A percentile compares a stretch with the other conserved stretches of the same genome.
Evolutionary conservation across 768 basidiomycete species (phyloP).

Genomic region (Mycena amicta): DNA sequence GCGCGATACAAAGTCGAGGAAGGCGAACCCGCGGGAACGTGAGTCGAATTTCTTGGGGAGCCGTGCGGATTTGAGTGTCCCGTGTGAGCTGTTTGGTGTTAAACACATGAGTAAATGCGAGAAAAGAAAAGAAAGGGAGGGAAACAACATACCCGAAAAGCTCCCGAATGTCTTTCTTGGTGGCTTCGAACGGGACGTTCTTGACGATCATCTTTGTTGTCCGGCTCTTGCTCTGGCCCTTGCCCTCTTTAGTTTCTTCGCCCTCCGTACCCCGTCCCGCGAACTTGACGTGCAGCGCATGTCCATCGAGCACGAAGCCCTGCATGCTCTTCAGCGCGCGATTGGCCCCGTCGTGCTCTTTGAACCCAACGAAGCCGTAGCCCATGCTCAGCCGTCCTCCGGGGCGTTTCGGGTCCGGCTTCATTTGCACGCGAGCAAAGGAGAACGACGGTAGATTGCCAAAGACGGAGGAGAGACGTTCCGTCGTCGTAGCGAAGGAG

Average conservation of each 20-base stretch:
- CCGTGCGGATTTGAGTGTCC: constrained; percentile 91
- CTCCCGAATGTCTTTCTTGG: constrained; percentile 88
- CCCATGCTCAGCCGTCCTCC: constrained; percentile 84
- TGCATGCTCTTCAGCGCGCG: constrained; percentile 77
- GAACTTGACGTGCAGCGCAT: constrained; percentile 80
- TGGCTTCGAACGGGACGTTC: constrained; percentile 97
- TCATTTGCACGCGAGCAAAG: constrained; percentile 90
- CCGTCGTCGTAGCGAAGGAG: constrained; percentile 86
- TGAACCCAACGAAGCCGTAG: constrained; percentile 95
- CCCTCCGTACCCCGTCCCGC: constrained; percentile 80
- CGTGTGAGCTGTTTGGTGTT: constrained; percentile 70
- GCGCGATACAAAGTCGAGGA: constrained; percentile 89
- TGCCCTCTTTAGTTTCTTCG: constrained; percentile 36
- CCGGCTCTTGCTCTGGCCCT: constrained; percentile 50
- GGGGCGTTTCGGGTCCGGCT: constrained; percentile 80
- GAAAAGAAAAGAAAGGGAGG: not conserved
- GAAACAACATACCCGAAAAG: too few relatives aligned
- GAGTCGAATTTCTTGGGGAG: constrained; percentile 91
- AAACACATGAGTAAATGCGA: constrained; percentile 8
- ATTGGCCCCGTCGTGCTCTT: constrained; percentile 69
- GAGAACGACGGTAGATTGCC: constrained; percentile 75
- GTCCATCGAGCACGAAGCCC: constrained; percentile 85
- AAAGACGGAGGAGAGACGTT: constrained; percentile 70
- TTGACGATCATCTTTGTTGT: constrained; percentile 97
- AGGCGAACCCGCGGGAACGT: constrained; percentile 91